Base-by-base conservation (phyloP, 805 yeast genomes). In the Barnettozyma botsteinii region DNA sequence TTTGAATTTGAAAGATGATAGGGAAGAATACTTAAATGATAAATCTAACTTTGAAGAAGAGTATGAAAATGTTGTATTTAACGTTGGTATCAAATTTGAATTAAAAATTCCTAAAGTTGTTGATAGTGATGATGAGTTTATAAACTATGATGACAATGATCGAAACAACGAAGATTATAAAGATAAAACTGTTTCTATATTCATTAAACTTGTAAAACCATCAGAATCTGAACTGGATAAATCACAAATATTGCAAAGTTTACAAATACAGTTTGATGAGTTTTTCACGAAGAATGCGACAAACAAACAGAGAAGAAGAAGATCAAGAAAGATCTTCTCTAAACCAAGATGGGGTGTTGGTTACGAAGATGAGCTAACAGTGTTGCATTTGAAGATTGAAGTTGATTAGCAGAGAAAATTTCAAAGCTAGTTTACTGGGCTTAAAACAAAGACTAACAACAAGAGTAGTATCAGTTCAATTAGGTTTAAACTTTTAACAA, bases 271-370 rank as follows among this genome's bases (percentile, higher is more conserved):
- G 7, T 25, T 51, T 12, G 28, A 37, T 3, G 46, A 49, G 26
- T 43, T 41, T 13, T 46, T 46, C 34, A 23, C n/a, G n/a, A n/a
- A n/a, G n/a, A n/a, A n/a, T 31, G 42, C 24, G 25, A 13, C 24
- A n/a, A 22, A 17, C 18, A 40, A 41, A 20, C 42, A 40, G 33
- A 46, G 33, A 33, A 44, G 46, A 35, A 17, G 40, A 13, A 37
- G 46, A 13, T 24, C 42, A 10, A 39, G 47, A 23, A 30, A n/a
- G 18, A 27, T 38, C 14, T 29, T 22, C n/a, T 24, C 27, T 2
- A 41, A 41, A 31, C 55, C 56, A 11, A 41, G 39, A n/a, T 52
- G 56, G 56, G 48, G 53, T 13, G 21, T 49, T 7, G 56, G 56
- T 2, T 36, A 37, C 12, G 48, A 47, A 26, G 42, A 52, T 29